Conservation (phyloP, 2,329 filamentous ascomycete genomes). For the Aspergillus sp. region DNA sequence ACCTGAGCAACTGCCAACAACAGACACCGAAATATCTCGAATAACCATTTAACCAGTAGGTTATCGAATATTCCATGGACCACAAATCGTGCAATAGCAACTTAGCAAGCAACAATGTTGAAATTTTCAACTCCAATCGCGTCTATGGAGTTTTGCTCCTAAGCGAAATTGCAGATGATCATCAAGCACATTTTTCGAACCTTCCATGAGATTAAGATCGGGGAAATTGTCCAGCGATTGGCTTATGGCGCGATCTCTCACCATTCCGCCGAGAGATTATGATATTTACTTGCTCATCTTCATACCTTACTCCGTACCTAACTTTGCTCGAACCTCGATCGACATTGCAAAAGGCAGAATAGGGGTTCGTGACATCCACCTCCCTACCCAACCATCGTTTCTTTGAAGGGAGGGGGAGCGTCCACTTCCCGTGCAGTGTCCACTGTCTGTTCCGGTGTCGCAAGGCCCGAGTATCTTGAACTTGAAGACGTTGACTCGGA, state of each 20-base stretch:
- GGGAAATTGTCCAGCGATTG: not conserved
- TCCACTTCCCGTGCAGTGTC: too few species aligned
- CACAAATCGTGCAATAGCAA: not conserved
- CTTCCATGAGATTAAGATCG: not conserved
- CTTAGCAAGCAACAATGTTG: not conserved
- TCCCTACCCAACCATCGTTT: not conserved
- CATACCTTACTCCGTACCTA: not conserved
- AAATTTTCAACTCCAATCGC: not conserved
- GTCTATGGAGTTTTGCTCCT: not conserved
- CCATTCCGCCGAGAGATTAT: not conserved
- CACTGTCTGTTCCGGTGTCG: too few species aligned
- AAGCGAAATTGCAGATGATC: not conserved
- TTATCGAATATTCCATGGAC: not conserved
- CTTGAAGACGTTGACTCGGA: too few species aligned
- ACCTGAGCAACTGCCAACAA: too few species aligned
- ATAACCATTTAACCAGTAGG: too few species aligned
- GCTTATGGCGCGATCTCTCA: conserved; percentile 8
- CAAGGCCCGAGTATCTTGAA: too few species aligned
- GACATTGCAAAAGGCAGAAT: not conserved
- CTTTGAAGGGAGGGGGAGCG: not conserved
- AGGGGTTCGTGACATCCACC: not conserved
- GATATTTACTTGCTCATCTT: not conserved
- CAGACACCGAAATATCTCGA: too few species aligned
- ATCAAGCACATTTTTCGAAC: not conserved
- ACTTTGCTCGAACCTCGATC: not conserved